phyloP scores from a whole-genome alignment of 2,329 filamentous ascomycete genomes.

The Aspergillus pseudoterreus region DNA sequence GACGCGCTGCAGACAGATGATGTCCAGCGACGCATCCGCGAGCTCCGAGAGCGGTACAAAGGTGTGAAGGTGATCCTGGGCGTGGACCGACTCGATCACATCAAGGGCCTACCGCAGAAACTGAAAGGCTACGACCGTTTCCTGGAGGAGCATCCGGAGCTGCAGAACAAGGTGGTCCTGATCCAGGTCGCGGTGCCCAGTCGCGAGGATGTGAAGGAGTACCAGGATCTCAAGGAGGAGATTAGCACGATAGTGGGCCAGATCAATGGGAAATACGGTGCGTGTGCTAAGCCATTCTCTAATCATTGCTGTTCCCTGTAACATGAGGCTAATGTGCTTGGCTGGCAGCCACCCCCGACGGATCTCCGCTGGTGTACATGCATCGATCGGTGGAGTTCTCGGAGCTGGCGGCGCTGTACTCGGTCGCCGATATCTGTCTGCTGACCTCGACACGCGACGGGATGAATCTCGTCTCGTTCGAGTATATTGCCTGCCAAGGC shows the following conservation, averaged over 20 bases:
- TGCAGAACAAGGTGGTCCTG: conserved; percentile 87
- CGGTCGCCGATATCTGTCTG: conserved; percentile 80
- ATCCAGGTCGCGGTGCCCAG: conserved; percentile 93
- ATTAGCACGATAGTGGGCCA: conserved; percentile 89
- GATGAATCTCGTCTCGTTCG: conserved; percentile 96
- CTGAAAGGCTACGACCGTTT: conserved; percentile 89
- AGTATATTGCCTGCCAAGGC: conserved; percentile 89
- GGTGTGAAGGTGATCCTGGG: conserved; percentile 89
- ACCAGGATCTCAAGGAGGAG: conserved; percentile 85
- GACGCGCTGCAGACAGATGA: conserved; percentile 73
- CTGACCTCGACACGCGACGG: conserved; percentile 88
- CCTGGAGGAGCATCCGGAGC: conserved; percentile 85
- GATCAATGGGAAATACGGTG: conserved; percentile 86
- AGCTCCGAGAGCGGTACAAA: conserved; percentile 77
- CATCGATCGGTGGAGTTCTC: conserved; percentile 92
- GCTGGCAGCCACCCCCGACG: conserved; percentile 71
- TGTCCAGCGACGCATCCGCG: conserved; percentile 75
- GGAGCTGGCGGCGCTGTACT: conserved; percentile 88
- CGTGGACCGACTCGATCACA: conserved; percentile 91
- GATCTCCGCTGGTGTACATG: conserved; percentile 94
- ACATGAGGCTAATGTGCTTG: background rate
- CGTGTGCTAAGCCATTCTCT: conserved; percentile 7
- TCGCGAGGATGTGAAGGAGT: conserved; percentile 81
- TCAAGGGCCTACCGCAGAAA: conserved; percentile 95
- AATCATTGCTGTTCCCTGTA: background rate